phyloP scores from a whole-genome alignment of 495 filamentous ascomycete species.

The Penicilliopsis zonata region DNA sequence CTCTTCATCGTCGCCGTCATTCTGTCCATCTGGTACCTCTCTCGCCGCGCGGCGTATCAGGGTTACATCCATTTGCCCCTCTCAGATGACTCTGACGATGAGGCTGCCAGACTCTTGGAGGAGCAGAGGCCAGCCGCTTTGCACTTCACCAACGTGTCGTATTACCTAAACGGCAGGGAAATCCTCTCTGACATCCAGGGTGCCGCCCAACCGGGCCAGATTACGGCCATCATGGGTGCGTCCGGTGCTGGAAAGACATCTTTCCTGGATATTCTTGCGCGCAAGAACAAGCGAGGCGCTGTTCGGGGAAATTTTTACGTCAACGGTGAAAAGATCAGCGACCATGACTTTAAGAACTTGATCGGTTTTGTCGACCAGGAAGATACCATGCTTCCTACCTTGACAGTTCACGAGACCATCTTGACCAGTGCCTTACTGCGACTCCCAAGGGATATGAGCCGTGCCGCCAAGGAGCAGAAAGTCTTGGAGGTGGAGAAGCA shows the following conservation, averaged over 20 bases:
- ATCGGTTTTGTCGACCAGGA: constrained; percentile 97
- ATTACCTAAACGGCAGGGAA: constrained; percentile 73
- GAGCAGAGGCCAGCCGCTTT: constrained; percentile 86
- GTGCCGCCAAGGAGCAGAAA: constrained; percentile 71
- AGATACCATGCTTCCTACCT: constrained; percentile 91
- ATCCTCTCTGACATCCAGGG: constrained; percentile 76
- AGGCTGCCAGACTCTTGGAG: constrained; percentile 68
- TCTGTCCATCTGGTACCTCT: constrained; percentile 78
- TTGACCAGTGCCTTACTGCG: constrained; percentile 84
- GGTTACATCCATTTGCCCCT: constrained; percentile 65
- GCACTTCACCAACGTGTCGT: constrained; percentile 80
- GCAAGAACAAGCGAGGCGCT: constrained; percentile 89
- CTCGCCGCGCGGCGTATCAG: constrained; percentile 49
- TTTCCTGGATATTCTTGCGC: constrained; percentile 90
- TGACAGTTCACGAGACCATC: constrained; percentile 98
- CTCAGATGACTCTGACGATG: constrained; percentile 82
- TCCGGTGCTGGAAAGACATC: constrained; percentile 97
- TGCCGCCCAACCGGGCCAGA: constrained; percentile 75
- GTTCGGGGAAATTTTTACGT: constrained; percentile 79
- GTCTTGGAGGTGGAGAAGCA: constrained; percentile 91
- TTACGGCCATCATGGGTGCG: constrained; percentile 96
- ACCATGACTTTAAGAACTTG: constrained; percentile 79
- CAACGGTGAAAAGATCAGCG: constrained; percentile 80
- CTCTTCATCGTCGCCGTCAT: constrained; percentile 83
- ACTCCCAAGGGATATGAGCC: constrained; percentile 82